Conservation (phyloP, 805 yeast species). For the Candida tallmaniae region DNA sequence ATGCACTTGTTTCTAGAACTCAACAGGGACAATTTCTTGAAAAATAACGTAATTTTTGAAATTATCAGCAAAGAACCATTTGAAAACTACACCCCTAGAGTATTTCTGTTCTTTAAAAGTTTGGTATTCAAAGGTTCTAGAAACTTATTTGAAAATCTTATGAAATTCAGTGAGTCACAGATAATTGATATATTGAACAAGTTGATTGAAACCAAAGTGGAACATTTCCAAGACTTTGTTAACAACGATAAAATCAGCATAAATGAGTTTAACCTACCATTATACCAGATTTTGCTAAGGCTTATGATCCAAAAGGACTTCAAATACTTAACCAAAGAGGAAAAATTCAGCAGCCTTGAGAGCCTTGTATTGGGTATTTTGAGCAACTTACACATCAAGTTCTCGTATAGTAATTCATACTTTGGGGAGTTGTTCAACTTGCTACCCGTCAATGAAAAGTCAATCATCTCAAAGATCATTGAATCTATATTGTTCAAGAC, state of each 20-base stretch:
- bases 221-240: slow-evolving; percentile 14
- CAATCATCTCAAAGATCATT: slow-evolving; percentile 21
- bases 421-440: slow-evolving; percentile 38
- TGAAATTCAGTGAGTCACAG: slow-evolving; percentile 13
- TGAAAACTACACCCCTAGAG: neutral
- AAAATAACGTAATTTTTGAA: slow-evolving; percentile 5
- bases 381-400: slow-evolving; percentile 21
- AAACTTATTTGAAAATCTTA: slow-evolving; percentile 18
- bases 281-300: slow-evolving; percentile 26
- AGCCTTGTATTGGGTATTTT: slow-evolving; percentile 14
- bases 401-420: slow-evolving; percentile 26
- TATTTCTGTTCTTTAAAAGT: slow-evolving; percentile 2
- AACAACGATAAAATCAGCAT: slow-evolving; percentile 1
- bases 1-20: slow-evolving; percentile 7
- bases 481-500: slow-evolving; percentile 22
- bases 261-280: slow-evolving; percentile 34
- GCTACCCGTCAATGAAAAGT: slow-evolving; percentile 26
- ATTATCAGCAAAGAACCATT: slow-evolving; percentile 2
- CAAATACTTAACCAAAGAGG: slow-evolving; percentile 6
- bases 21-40: slow-evolving; percentile 6
- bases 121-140: slow-evolving; percentile 16
- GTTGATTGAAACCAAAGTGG: slow-evolving; percentile 7
- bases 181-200: slow-evolving; percentile 16
- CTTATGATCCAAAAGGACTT: slow-evolving; percentile 16
- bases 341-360: slow-evolving; percentile 11